phyloP scores from a whole-genome alignment of 2,329 filamentous ascomycete species.

The Pseudogymnoascus sp. region DNA sequence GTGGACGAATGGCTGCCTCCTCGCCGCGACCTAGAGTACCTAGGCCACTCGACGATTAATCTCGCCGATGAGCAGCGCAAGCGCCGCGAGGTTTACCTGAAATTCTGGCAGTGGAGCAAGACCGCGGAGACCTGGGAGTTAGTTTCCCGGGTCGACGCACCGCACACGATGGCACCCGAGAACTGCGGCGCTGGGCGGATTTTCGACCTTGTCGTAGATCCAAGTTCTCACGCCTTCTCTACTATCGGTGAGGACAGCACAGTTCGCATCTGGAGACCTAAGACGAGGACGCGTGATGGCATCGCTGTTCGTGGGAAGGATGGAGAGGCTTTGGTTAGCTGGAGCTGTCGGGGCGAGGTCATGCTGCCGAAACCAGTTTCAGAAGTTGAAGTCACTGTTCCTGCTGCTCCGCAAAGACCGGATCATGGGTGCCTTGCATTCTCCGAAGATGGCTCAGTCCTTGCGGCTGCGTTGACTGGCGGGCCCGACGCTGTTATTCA shows the following conservation, averaged over 20 bases:
- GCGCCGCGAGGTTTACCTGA: conserved; percentile 70
- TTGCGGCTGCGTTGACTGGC: conserved; percentile 60
- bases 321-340: conserved; percentile 59
- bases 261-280: conserved; percentile 76
- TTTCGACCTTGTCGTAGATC: conserved; percentile 67
- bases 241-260: conserved; percentile 76
- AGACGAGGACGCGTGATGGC: conserved; percentile 60
- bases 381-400: conserved; percentile 32
- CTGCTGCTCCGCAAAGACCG: conserved; percentile 26
- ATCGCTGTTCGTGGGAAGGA: conserved; percentile 53
- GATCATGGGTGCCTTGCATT: conserved; percentile 62
- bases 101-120: conserved; percentile 74
- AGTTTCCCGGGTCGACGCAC: conserved; percentile 74
- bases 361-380: conserved; percentile 35
- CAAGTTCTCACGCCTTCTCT: conserved; percentile 64
- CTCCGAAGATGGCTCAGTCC: conserved; percentile 75
- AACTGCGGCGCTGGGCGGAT: conserved; percentile 49
- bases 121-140: conserved; percentile 59
- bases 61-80: conserved; percentile 42
- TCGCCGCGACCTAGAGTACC: conserved; percentile 55
- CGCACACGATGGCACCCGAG: conserved; percentile 56
- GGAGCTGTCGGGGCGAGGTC: conserved; percentile 61
- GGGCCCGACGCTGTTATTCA: conserved; percentile 57
- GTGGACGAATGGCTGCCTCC: conserved; percentile 86
- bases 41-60: conserved; percentile 41